These are phyloP conservation scores for Tieghemostelium lacteum DNA, from an alignment of 78 protist species.

Conservation along the genomic window DNA sequence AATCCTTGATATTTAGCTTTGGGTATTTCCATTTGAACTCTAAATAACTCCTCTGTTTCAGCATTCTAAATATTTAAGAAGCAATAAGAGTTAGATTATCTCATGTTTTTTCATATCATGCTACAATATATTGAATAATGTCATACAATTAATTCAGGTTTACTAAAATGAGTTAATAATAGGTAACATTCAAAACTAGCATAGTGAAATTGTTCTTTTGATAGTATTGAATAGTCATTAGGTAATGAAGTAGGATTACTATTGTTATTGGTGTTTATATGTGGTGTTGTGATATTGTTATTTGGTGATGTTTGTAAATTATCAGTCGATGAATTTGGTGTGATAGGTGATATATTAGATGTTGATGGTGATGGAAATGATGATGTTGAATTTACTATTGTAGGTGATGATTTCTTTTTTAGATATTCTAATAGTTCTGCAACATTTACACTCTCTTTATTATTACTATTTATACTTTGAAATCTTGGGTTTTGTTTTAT, in stretches of 20 bases:
- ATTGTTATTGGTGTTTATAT: background rate
- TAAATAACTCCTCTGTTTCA: constrained; percentile 58
- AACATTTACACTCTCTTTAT: constrained; percentile 6
- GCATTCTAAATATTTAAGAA: background rate
- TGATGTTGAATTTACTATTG: constrained; percentile 3
- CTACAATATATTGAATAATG: background rate
- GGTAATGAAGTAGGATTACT: constrained; percentile 2
- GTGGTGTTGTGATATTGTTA: background rate
- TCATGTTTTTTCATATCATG: too few species aligned
- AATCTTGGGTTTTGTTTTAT: constrained; percentile 1
- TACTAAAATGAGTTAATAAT: constrained; percentile 33
- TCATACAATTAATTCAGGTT: constrained; percentile 5
- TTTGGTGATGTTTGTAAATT: background rate
- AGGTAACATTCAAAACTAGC: constrained; percentile 62
- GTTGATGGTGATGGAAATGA: background rate
- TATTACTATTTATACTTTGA: background rate
- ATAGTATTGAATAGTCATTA: constrained; percentile 24
- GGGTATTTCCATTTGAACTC: constrained; percentile 73
- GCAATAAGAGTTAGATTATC: background rate
- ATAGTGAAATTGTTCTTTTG: constrained; percentile 66
- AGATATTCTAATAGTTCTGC: constrained; percentile 20
- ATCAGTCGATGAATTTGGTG: background rate
- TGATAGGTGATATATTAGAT: background rate
- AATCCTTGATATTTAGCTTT: constrained; percentile 36
- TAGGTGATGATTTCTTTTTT: background rate